phyloP scores from a whole-genome alignment of 225 moss, liverwort and hornwort species.

The Polytrichum formosum region DNA sequence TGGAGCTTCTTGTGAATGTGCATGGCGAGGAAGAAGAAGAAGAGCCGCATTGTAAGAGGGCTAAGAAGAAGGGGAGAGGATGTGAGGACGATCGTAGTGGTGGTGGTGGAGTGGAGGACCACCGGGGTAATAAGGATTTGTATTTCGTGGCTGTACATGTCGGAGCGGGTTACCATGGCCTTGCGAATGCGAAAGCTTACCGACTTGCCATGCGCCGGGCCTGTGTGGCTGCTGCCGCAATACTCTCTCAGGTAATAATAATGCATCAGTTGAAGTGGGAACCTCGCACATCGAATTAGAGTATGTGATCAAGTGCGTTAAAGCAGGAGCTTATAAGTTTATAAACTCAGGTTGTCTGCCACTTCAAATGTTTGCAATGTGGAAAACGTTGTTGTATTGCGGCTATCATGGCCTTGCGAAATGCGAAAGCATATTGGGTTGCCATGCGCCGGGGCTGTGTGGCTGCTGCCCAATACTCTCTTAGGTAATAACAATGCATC shows the following conservation, averaged over 20 bases:
- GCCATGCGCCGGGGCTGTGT: constrained; percentile 83
- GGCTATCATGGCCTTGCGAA: constrained; percentile 65
- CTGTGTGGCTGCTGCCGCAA: constrained; percentile 71
- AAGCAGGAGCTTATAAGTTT: too few relatives aligned
- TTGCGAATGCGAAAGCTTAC: constrained; percentile 53
- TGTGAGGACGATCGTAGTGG: neutral
- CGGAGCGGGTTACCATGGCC: constrained; percentile 84
- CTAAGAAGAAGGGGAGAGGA: neutral
- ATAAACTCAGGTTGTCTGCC: neutral
- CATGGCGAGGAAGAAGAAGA: neutral
- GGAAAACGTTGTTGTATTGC: too few relatives aligned
- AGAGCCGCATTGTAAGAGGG: neutral
- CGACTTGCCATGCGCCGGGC: constrained; percentile 76
- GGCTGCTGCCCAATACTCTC: constrained; percentile 76
- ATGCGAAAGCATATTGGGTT: constrained; percentile 50
- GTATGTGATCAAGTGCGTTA: too few relatives aligned
- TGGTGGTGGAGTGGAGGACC: constrained; percentile 7
- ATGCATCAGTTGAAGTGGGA: too few relatives aligned
- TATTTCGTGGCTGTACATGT: constrained; percentile 96
- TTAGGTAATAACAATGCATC: constrained; percentile 29
- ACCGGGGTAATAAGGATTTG: constrained; percentile 3
- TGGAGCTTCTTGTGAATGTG: neutral
- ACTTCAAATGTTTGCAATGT: neutral
- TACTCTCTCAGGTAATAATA: constrained; percentile 56
- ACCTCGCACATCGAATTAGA: neutral